Conservation (phyloP, 1,139 yeast species). For the Geotrichum phurueaensis region DNA sequence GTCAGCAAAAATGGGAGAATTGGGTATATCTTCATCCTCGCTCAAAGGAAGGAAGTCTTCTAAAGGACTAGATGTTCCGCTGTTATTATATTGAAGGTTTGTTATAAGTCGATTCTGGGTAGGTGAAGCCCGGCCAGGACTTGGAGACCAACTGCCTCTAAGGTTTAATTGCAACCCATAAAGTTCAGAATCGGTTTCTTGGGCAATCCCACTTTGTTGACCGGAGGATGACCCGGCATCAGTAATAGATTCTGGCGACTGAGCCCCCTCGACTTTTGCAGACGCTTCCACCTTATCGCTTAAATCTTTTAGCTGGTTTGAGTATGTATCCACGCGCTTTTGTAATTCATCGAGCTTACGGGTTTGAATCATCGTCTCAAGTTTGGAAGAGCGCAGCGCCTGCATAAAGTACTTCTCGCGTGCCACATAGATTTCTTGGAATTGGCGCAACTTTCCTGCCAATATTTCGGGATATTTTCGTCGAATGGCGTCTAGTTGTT, state of each 20-base stretch:
- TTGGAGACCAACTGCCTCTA: no score
- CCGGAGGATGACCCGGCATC: neutral
- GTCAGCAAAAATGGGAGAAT: no score
- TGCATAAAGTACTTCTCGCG: slow-evolving; percentile 20
- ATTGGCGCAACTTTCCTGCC: slow-evolving; percentile 10
- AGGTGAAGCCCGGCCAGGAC: neutral
- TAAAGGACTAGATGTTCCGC: no score
- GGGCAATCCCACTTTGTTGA: neutral
- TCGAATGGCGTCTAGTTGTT: slow-evolving; percentile 6
- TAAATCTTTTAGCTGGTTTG: slow-evolving; percentile 16
- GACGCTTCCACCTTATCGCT: slow-evolving; percentile 18
- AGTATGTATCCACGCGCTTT: slow-evolving; percentile 1
- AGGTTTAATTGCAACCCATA: no score
- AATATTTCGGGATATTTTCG: slow-evolving; percentile 12
- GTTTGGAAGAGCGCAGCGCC: slow-evolving; percentile 18
- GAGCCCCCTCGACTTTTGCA: slow-evolving; percentile 4
- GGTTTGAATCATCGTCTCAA: slow-evolving; percentile 2
- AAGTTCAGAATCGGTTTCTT: neutral
- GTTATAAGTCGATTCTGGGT: no score
- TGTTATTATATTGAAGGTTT: no score
- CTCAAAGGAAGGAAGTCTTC: neutral
- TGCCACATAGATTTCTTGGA: slow-evolving; percentile 20
- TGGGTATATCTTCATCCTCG: neutral
- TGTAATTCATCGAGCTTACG: neutral
- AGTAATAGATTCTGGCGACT: neutral